Base-by-base conservation (phyloP, 257 asterid species). In the Orobanche coerulescens region DNA sequence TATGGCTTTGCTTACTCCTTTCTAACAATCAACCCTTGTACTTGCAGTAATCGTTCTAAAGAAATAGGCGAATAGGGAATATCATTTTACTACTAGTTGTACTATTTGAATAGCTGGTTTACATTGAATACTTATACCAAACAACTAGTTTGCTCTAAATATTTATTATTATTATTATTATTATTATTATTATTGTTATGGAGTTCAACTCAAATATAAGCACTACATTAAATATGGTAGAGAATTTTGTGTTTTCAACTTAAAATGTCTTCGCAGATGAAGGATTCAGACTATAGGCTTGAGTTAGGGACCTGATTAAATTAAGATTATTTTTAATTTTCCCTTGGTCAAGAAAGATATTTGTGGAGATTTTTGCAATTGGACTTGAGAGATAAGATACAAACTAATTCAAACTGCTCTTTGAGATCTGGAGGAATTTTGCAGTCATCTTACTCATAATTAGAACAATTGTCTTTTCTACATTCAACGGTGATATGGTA, bases 391-490 rank as follows among this genome's bases (percentile, higher is more conserved):
- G 76, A 52, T 19, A 37, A 65, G 24, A 39, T 19, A 16, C 4
- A 39, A 44, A 50, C 53, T 31, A 52, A 60, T 66, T 61, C 11
- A 7, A 23, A 57, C 6, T 23, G 16, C 50, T 26, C 36, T 47
- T 49, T 18, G 62, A 13, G 37, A 24, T 52, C 72, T 34, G 59
- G 59, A 61, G 43, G 33, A 39, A 72, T 60, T 65, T 50, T 20
- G 65, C 59, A 68, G 61, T 66, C 42, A 40, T 40, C 57, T n/a
- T n/a, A 25, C n/a, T 61, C 54, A 61, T 66, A 36, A 61, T 72
- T 4, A 5, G 6, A 9, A 4, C 15, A 33, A 44, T 5, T 22
- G 6, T 4, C 33, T 22, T 44, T 19, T 19, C 23, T n/a, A n/a
- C n/a, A n/a, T n/a, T n/a, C n/a, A n/a, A n/a, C n/a, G n/a, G n/a